Evolutionary conservation across 208 protist genomes (phyloP), one percentile per base, ranked within the genome.

Genomic region (Crithidia mellificae): DNA sequence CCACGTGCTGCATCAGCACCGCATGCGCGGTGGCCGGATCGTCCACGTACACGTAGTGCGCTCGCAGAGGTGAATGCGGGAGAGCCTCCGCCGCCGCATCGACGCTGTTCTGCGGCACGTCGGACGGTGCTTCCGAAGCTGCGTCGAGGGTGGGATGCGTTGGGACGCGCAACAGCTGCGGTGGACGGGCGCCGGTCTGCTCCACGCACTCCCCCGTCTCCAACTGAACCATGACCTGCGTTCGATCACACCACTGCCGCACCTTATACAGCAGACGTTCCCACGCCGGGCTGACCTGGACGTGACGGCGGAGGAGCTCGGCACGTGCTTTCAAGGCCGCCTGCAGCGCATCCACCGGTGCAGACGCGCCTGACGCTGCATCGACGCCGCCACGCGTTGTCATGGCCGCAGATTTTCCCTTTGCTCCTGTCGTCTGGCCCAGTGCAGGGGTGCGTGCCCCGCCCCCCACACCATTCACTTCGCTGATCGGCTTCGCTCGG

Each of bases 241-340:
- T 73, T 29, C 83, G 75, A 49, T 89, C 83, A 41, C 74, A 80
- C 83, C 83, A 89, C 77, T 89, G 79, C 0, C 65, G 65, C 39
- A 85, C 77, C 36, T 73, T 63, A 55, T 78, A 72, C 32, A 71
- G 62, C 55, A 78, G 63, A 20, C 71, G 72, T 34, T 77, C 71
- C 53, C 76, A 64, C 44, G 51, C 56, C 2, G 83, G 73, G 22
- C 67, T 41, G 19, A 36, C 34, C 32, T 68, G 59, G 15, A 72
- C 56, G 38, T 72, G 68, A 17, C 62, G 61, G 19, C 75, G 55
- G 15, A 88, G 52, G 2, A 82, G n/a, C 19, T 63, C 49, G 24
- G 49, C 20, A n/a, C 74, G 58, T 14, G 67, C 53, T 5, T 56
- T 43, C 38, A 80, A 30, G 3, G 74, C 74, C 22, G 43, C 68